Percentiles rank a stretch among this genome's conserved stretches.
phyloP scores from a whole-genome alignment of 352 stramenopile species.

The Peronosclerospora sorghi region DNA sequence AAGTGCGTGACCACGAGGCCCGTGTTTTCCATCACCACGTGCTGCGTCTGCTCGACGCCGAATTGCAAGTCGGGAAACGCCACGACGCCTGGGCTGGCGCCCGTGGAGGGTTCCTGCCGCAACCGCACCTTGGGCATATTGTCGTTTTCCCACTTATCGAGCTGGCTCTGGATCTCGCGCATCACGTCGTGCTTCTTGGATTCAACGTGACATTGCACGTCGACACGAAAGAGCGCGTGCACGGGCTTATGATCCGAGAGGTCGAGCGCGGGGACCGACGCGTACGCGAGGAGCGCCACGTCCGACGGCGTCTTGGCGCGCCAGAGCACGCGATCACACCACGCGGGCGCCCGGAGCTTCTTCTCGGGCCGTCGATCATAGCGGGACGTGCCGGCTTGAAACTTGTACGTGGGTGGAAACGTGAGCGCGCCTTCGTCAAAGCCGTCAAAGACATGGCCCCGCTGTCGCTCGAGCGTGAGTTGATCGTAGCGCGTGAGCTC shows the following conservation, averaged over 20 bases:
- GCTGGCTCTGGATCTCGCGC: constrained; percentile 87
- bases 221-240: constrained; percentile 84
- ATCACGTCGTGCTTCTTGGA: constrained; percentile 86
- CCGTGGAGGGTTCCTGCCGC: too few species aligned
- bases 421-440: constrained; percentile 87
- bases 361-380: constrained; percentile 98
- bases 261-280: constrained; percentile 80
- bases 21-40: constrained; percentile 82
- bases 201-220: constrained; percentile 88
- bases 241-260: constrained; percentile 99
- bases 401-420: constrained; percentile 97
- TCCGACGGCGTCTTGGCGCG: constrained; percentile 42
- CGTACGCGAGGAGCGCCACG: constrained; percentile 78
- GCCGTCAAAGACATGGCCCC: constrained; percentile 68
- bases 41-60: constrained; percentile 45
- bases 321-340: constrained; percentile 88
- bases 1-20: constrained; percentile 92
- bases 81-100: constrained; percentile 47
- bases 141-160: constrained; percentile 96
- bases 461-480: constrained; percentile 56
- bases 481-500: constrained; percentile 44
- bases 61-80: constrained; percentile 58
- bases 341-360: constrained; percentile 96
- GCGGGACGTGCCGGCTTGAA: constrained; percentile 88
- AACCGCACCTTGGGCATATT: constrained; percentile 90